A percentile compares a stretch with the other conserved stretches of the same genome.
These are phyloP conservation scores for Hordeum marinum DNA, from an alignment of 176 grass and related monocot species.

Conservation along the genomic window DNA sequence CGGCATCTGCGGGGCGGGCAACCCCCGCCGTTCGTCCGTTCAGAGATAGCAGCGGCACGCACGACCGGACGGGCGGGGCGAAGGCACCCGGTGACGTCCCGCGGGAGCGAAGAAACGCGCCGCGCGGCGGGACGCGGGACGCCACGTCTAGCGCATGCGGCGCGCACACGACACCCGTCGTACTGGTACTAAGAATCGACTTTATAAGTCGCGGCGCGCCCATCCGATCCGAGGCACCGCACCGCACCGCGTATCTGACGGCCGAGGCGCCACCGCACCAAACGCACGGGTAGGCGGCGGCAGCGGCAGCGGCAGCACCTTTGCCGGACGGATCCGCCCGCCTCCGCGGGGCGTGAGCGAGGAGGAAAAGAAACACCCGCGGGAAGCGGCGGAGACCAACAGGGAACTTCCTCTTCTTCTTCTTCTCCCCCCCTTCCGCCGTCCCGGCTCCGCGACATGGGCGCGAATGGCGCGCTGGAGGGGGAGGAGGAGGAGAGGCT, in stretches of 20 bases:
- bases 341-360: neutral
- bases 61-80: neutral
- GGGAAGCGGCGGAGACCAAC: neutral
- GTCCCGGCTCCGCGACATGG: slow-evolving; percentile 5
- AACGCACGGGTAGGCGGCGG: neutral
- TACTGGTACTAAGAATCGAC: neutral
- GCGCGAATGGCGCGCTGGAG: slow-evolving; percentile 16
- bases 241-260: neutral
- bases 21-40: neutral
- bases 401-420: neutral
- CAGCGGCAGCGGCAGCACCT: neutral
- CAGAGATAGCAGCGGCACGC: neutral
- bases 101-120: neutral
- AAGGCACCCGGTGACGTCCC: neutral
- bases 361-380: neutral
- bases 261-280: neutral
- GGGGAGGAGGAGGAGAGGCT: neutral
- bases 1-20: no score
- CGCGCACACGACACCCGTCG: slow-evolving; percentile 21
- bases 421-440: no score
- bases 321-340: slow-evolving; percentile 3
- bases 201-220: neutral
- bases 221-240: neutral
- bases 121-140: neutral
- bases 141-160: slow-evolving; percentile 18